These are phyloP conservation scores for Cucurbita pepo DNA, from an alignment of 306 rosid species.

Conservation along the genomic window DNA sequence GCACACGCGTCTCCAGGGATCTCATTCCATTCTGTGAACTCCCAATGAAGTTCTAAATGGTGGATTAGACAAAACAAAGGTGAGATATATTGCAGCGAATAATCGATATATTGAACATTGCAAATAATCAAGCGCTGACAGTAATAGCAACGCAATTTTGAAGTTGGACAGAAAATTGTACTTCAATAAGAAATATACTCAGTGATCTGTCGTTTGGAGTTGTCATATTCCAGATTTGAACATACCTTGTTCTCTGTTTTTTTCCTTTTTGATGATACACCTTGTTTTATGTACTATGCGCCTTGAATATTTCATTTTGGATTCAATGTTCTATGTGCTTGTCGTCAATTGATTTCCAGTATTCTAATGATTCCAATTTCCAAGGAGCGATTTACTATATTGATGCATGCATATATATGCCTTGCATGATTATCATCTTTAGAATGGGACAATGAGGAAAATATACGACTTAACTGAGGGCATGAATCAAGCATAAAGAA, in stretches of 20 bases:
- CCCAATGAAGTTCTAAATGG: conserved; percentile 65
- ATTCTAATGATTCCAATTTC: conserved; percentile 1
- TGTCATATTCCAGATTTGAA: neutral
- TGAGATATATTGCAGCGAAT: neutral
- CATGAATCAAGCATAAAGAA: neutral
- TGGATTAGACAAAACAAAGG: conserved; percentile 1
- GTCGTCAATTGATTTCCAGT: neutral
- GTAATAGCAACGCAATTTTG: neutral
- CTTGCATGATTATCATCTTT: neutral
- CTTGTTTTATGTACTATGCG: neutral
- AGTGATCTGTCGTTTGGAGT: neutral
- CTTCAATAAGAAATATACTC: neutral
- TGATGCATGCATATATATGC: neutral
- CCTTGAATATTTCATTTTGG: neutral
- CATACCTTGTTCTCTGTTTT: neutral
- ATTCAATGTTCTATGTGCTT: neutral
- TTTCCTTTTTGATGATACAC: neutral
- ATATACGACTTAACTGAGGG: neutral
- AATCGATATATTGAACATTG: neutral
- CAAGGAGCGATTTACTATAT: neutral
- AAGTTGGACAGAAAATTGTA: neutral
- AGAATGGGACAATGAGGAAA: neutral
- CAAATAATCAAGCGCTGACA: neutral
- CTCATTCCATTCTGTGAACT: conserved; percentile 89
- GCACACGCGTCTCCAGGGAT: conserved; percentile 90